Percentiles rank a stretch among this genome's conserved stretches.
phyloP scores from a whole-genome alignment of 2,329 filamentous ascomycete genomes.

The Stemphylium vesicarium region DNA sequence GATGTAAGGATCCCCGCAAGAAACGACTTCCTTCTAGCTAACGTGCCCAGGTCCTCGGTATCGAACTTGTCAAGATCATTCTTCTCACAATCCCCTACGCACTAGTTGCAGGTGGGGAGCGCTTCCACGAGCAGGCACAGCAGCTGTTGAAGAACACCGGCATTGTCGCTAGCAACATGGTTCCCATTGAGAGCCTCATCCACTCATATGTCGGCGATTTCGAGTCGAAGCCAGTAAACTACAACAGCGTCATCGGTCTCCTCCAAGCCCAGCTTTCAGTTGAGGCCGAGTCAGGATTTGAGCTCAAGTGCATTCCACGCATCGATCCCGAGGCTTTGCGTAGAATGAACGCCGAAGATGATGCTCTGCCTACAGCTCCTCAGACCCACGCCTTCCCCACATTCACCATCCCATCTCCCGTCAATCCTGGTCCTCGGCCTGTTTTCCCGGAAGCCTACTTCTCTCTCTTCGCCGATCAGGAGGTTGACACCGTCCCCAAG shows the following conservation, averaged over 20 bases:
- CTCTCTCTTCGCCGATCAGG: slow-evolving; percentile 87
- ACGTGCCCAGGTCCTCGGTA: slow-evolving; percentile 60
- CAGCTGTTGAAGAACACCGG: slow-evolving; percentile 92
- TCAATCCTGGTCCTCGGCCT: slow-evolving; percentile 74
- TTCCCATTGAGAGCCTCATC: slow-evolving; percentile 82
- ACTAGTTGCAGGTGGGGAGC: slow-evolving; percentile 53
- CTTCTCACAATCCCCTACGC: slow-evolving; percentile 92
- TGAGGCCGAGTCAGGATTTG: slow-evolving; percentile 78
- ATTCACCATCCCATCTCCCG: slow-evolving; percentile 75
- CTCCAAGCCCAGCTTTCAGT: slow-evolving; percentile 84
- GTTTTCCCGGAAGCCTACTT: slow-evolving; percentile 94
- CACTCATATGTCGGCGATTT: slow-evolving; percentile 77
- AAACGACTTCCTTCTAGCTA: slow-evolving; percentile 13
- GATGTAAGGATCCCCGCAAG: slow-evolving; percentile 68
- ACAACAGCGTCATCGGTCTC: slow-evolving; percentile 77
- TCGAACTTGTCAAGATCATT: slow-evolving; percentile 96
- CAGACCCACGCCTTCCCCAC: slow-evolving; percentile 78
- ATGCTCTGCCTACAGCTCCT: slow-evolving; percentile 56
- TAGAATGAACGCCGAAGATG: slow-evolving; percentile 65
- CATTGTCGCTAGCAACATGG: slow-evolving; percentile 87
- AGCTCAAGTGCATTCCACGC: slow-evolving; percentile 68
- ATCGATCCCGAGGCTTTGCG: slow-evolving; percentile 53
- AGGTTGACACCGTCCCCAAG: slow-evolving; percentile 85
- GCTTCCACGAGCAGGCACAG: slow-evolving; percentile 69
- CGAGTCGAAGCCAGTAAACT: slow-evolving; percentile 66